Percentiles rank a stretch among this genome's conserved stretches.
Conservation (phyloP, 2,329 filamentous ascomycete genomes). For the Cordyceps javanica region DNA sequence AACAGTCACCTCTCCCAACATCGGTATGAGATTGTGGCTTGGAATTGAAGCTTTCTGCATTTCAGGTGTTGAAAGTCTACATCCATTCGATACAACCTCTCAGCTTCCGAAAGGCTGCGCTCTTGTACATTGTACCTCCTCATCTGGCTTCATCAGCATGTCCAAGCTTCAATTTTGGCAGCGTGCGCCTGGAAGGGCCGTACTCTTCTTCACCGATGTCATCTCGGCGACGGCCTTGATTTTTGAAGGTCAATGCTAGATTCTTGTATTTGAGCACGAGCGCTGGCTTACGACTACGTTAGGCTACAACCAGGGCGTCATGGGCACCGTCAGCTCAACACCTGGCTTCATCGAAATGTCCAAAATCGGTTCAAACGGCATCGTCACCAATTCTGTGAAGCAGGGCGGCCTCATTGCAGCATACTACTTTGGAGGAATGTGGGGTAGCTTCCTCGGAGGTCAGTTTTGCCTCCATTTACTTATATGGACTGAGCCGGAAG, state of each 20-base stretch:
- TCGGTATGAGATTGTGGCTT: no score
- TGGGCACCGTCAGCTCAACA: slow-evolving; percentile 42
- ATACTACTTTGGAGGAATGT: slow-evolving; percentile 46
- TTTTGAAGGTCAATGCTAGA: slow-evolving; percentile 16
- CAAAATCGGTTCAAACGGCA: slow-evolving; percentile 40
- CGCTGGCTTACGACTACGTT: slow-evolving; percentile 5
- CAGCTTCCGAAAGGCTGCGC: neutral
- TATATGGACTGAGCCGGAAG: neutral
- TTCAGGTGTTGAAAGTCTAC: no score
- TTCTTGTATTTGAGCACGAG: neutral
- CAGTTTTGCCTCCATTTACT: neutral
- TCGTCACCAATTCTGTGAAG: slow-evolving; percentile 40
- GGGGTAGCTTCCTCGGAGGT: slow-evolving; percentile 42
- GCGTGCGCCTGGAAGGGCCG: slow-evolving; percentile 19
- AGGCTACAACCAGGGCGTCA: slow-evolving; percentile 51
- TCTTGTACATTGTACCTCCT: neutral
- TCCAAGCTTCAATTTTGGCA: slow-evolving; percentile 16
- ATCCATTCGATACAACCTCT: no score
- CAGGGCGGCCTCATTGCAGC: slow-evolving; percentile 47
- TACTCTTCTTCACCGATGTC: slow-evolving; percentile 18
- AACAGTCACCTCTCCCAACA: no score
- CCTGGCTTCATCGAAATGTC: slow-evolving; percentile 36
- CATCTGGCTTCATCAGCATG: slow-evolving; percentile 9
- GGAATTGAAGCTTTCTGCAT: no score
- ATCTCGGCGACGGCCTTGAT: slow-evolving; percentile 19